phyloP scores from a whole-genome alignment of 352 stramenopile species.

The Globisporangium camurandrum region DNA sequence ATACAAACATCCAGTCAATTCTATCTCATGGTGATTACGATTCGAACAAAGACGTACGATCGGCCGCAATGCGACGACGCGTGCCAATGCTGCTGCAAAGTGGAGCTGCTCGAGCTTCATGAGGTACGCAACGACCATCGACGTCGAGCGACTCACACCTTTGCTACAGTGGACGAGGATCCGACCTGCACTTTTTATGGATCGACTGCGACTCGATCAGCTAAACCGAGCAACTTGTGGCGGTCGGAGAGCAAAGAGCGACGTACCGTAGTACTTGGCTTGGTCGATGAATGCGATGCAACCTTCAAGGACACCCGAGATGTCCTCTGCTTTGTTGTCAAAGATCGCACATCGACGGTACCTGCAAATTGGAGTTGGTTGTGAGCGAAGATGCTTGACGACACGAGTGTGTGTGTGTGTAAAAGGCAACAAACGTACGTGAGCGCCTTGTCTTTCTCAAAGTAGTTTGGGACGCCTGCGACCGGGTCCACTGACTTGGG shows the following conservation, averaged over 20 bases:
- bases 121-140: constrained; percentile 87
- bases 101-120: constrained; percentile 77
- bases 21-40: no score
- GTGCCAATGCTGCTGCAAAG: constrained; percentile 54
- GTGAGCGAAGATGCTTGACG: no score
- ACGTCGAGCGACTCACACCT: constrained; percentile 84
- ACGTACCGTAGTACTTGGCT: constrained; percentile 86
- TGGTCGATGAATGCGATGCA: constrained; percentile 88
- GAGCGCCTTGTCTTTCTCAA: constrained; percentile 79
- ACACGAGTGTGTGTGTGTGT: neutral
- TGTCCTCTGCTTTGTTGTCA: constrained; percentile 88
- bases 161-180: constrained; percentile 92
- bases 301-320: constrained; percentile 70
- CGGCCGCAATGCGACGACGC: constrained; percentile 42
- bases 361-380: no score
- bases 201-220: constrained; percentile 5
- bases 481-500: constrained; percentile 70
- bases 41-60: no score
- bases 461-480: constrained; percentile 87
- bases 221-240: no score
- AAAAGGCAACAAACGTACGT: constrained; percentile 33
- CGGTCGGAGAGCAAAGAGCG: no score
- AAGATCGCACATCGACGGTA: constrained; percentile 84
- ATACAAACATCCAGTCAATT: no score
- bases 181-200: constrained; percentile 26